Conservation (phyloP, 2,329 filamentous ascomycete genomes). For the Xylaria arbuscula region DNA sequence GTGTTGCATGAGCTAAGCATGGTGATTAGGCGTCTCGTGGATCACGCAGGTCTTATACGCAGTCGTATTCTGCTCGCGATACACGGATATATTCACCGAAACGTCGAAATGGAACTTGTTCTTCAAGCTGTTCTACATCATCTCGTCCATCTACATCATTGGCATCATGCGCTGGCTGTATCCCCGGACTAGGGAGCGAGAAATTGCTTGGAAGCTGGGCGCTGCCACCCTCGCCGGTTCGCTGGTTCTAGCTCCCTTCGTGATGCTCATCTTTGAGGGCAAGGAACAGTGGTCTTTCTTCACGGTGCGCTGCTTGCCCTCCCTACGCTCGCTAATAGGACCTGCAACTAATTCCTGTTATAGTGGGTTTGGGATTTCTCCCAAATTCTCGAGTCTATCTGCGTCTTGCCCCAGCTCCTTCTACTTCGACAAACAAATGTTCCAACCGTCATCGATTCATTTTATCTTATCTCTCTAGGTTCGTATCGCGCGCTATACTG, state of each 20-base stretch:
- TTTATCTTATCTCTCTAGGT: slow-evolving; percentile 88
- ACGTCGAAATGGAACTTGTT: slow-evolving; percentile 74
- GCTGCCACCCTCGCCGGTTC: slow-evolving; percentile 74
- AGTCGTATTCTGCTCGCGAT: slow-evolving; percentile 85
- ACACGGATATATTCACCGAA: slow-evolving; percentile 81
- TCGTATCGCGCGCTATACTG: slow-evolving; percentile 91
- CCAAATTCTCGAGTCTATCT: slow-evolving; percentile 90
- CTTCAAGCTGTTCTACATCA: slow-evolving; percentile 91
- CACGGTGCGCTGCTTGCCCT: slow-evolving; percentile 55
- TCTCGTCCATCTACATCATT: slow-evolving; percentile 86
- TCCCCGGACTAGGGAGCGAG: slow-evolving; percentile 87
- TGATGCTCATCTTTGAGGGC: slow-evolving; percentile 73
- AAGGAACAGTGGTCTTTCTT: slow-evolving; percentile 60
- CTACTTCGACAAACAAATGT: slow-evolving; percentile 94
- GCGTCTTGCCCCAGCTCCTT: slow-evolving; percentile 89
- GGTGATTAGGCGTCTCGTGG: slow-evolving; percentile 79
- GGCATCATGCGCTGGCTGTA: slow-evolving; percentile 87
- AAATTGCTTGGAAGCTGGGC: slow-evolving; percentile 93
- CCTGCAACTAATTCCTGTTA: slow-evolving; percentile 6
- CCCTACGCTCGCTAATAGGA: background rate
- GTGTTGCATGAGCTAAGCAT: slow-evolving; percentile 37
- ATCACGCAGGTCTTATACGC: slow-evolving; percentile 91
- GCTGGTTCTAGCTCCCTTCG: slow-evolving; percentile 75
- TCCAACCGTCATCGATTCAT: slow-evolving; percentile 96
- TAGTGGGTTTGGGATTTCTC: slow-evolving; percentile 89